Evolutionary conservation across 192 early-diverging fungal genomes (phyloP), one percentile per base, ranked within the genome.

Genomic region (Rhizophagus prolifer): DNA sequence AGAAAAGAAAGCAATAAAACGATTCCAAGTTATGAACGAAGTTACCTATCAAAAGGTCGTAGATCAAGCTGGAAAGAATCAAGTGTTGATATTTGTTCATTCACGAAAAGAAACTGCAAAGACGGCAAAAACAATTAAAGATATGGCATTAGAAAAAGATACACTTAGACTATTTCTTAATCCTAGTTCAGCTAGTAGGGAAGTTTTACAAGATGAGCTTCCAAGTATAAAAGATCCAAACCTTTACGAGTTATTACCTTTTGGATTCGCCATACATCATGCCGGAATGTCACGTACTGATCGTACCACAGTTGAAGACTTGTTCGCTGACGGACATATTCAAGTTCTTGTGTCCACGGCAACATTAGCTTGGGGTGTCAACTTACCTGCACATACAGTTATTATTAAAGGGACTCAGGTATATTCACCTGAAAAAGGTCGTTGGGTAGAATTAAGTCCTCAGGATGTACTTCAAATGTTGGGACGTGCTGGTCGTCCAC

Each of bases 401-500:
- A 94, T 99, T 44, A 99, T 99, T 83, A 98, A 97, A 84, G 97
- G 97, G 21, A 99, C 97, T 13, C 96, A 99, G 80, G 92, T 99
- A 65, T 99, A 99, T 80, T 92, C 89, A 41, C 95, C 97, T 14
- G 96, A 98, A 82, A 94, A 95, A 82, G 97, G 97, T 65, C 81
- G 90, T 8, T 99, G 96, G 96, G 86, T 91, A n/a, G 96, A 99
- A 83, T 79, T 99, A 68, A 92, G 90, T 50, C 95, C 96, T 63
- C 95, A 98, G 77, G 97, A 99, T 88, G 93, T 98, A 38, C 89
- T 99, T 76, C 97, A 99, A 82, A 99, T 99, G 95, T 82, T 99
- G 67, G 97, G 97, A 58, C 91, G 97, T 74, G 95, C 97, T 25
- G 97, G 97, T 85, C 92, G 97, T 47, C 97, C 97, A 36, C 95